Evolutionary conservation across 129 eudicot genomes (phyloP), one percentile per base, ranked within the genome.

Genomic region (Saussurea involucrata): DNA sequence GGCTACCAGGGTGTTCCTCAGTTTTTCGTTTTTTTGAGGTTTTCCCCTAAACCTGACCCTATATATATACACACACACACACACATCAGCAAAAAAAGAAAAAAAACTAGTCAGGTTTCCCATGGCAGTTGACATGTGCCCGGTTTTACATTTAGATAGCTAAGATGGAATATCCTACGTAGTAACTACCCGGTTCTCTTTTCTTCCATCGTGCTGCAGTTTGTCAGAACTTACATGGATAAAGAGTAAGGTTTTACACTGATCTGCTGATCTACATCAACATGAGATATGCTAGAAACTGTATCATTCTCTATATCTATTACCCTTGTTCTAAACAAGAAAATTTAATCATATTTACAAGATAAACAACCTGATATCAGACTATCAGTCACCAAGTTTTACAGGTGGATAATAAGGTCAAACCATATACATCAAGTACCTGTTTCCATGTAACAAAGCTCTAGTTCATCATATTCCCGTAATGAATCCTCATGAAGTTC

Each of bases 401-500:
- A 28, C 5, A n/a, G 3, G 44, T 75, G 55, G 34, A 61, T 27
- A 24, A 60, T 60, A 64, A 75, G 31, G 73, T 34, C 49, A 55
- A 24, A 63, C 27, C 9, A 17, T 71, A 86, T 3, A 55, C 2
- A 37, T 64, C 24, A 29, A 57, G 82, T 84, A 95, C 99, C 99
- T 89, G 99, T 86, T 86, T 95, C 97, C 84, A 78, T 74, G 86
- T 89, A 95, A 81, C 92, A 92, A 76, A 89, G 89, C 81, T 95
- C 97, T 65, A 95, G 90, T 75, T 95, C 97, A 82, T 88, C 99
- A 72, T 95, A 95, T 83, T 92, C 99, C 66, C 95, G 92, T 69
- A 95, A 80, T 55, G 99, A 85, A 75, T 95, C 99, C 83, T 92
- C 99, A 78, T 92, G 90, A 65, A 95, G 95, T 85, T 92, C 85